Base-by-base conservation (phyloP, 2,329 filamentous ascomycete genomes). In the Xylaria sp. region DNA sequence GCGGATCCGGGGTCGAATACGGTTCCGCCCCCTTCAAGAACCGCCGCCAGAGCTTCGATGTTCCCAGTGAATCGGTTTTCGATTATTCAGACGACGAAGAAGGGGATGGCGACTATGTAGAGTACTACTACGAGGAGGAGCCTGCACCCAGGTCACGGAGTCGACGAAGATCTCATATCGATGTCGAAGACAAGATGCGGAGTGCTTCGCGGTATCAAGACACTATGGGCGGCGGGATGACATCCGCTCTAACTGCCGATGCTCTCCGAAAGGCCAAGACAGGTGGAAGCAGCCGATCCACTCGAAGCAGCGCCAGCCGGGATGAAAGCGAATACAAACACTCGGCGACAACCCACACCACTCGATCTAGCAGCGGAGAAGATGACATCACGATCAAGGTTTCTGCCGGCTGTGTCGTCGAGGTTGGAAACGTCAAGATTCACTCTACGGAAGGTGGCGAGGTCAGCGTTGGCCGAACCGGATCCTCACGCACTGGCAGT, bases 271-370 rank as follows among this genome's bases (percentile, higher is more conserved):
- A 82, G 32, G 82, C 78, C 70, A 84, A 82, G 74, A 83, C 80
- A 69, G 83, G 81, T 67, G 83, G 80, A 6, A 88, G 84, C 80
- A 88, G 85, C 75, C 84, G 84, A 27, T 89, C 85, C 47, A 89
- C 84, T 61, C 84, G 84, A 70, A 89, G 85, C 81, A 89, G 84
- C 70, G 84, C 78, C 24, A 90, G 88, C 75, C 87, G 83, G 51
- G 89, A 90, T 72, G 88, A 90, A 65, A 90, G 88, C 78, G 88
- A 90, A 64, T 89, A 85, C 77, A 85, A 84, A 71, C 85, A 86
- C 70, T 90, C 88, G 62, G 86, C 86, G 32, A 88, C 88, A 0
- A 90, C 88, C 12, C 84, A 86, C 48, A 87, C 88, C 9, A 90
- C 88, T 3, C 81, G 85, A 39, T 87, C 85, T 17, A 85, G 82